Base-by-base conservation (phyloP, 106 monocot species). In the Agapanthus africanus region DNA sequence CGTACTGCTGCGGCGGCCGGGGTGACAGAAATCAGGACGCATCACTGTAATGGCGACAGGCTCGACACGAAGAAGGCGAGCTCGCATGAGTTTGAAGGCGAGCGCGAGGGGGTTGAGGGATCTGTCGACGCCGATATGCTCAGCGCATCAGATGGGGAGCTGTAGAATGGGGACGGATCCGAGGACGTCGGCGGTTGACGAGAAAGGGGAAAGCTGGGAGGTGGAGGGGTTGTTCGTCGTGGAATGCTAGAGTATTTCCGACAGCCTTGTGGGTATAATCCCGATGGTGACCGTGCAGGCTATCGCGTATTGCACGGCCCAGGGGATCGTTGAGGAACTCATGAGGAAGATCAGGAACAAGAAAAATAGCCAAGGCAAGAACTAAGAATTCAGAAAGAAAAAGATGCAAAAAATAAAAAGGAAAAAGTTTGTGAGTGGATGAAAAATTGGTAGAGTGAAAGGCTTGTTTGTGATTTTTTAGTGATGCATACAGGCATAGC, bases 111-210 rank as follows among this genome's bases (percentile, higher is more conserved):
- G 64, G 68, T 27, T 78, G 63, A 59, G 70, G 38, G 72, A 57
- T 33, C 15, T 44, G 23, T 63, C 66, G 39, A 66, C 71, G 63
- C 73, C 79, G 31, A 16, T 79, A 31, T 84, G 76, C 69, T 84
- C 86, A 34, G 90, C 90, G 40, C 90, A 91, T 71, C 90, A 91
- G 83, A 91, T 91, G 90, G 90, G 90, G 47, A 86, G 85, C 69
- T 91, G 90, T 71, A 40, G 86, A 37, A 91, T 91, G 90, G 90
- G 86, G 11, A 40, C 41, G 65, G 42, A 68, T n/a, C 59, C 71
- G n/a, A 31, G 1, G 66, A 50, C 27, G 27, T 75, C 78, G 0
- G 86, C 69, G 23, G 86, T 81, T 57, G 74, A 80, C 36, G 28
- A 1, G 22, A 30, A 59, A 0, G 90, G 81, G 34, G 87, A 87